Conservation (phyloP, 2,329 filamentous ascomycete species). For the Chrysoporthe cubensis region DNA sequence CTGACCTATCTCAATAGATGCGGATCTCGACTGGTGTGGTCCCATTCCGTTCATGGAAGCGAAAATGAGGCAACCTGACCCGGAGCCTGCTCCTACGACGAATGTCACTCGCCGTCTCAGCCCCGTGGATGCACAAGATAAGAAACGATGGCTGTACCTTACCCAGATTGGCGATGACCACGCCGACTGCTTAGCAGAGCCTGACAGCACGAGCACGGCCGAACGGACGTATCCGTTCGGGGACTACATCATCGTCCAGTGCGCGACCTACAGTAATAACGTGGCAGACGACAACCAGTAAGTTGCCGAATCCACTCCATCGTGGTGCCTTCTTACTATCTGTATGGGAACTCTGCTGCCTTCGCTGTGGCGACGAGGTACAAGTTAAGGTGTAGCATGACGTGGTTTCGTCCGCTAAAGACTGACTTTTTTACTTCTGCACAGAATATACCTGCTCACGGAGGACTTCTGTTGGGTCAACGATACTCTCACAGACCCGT, state of each 20-base stretch:
- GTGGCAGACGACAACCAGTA: slow-evolving; percentile 15
- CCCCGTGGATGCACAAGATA: too few species aligned
- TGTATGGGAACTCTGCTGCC: neutral
- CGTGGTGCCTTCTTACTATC: too few species aligned
- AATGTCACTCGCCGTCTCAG: neutral
- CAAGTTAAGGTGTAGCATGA: too few species aligned
- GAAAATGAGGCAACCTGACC: slow-evolving; percentile 27
- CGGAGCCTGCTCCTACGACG: neutral
- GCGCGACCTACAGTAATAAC: slow-evolving; percentile 20
- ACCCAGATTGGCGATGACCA: slow-evolving; percentile 20
- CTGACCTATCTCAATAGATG: neutral
- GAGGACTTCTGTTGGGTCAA: slow-evolving; percentile 28
- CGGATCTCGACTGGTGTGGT: slow-evolving; percentile 23
- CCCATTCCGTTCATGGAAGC: slow-evolving; percentile 28
- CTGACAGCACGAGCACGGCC: slow-evolving; percentile 16
- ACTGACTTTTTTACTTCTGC: neutral
- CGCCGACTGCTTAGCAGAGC: slow-evolving; percentile 17
- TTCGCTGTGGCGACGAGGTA: neutral
- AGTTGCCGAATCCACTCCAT: neutral
- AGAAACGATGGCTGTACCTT: slow-evolving; percentile 26
- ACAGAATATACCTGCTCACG: slow-evolving; percentile 25
- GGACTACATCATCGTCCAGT: slow-evolving; percentile 24
- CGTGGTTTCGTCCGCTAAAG: neutral
- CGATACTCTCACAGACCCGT: slow-evolving; percentile 22
- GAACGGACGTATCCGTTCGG: slow-evolving; percentile 14